Percentiles rank a stretch among this genome's conserved stretches.
These are phyloP conservation scores for Ogataea ramenticola DNA, from an alignment of 805 yeast genomes.

Conservation along the genomic window DNA sequence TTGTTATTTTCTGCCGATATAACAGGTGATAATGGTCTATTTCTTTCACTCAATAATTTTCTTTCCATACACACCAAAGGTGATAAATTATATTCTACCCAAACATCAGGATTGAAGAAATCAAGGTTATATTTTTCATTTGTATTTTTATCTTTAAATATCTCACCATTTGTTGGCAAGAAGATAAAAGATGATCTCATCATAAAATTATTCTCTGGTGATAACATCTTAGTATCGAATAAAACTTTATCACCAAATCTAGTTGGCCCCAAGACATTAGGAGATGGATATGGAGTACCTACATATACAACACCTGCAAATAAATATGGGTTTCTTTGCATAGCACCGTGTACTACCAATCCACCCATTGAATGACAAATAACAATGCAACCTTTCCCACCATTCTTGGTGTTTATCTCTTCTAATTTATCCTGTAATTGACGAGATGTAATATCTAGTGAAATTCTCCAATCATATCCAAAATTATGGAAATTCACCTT, in stretches of 20 bases:
- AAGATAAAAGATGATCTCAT: constrained; percentile 82
- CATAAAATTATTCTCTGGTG: constrained; percentile 77
- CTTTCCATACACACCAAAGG: constrained; percentile 55
- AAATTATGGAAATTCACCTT: constrained; percentile 59
- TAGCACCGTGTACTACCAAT: constrained; percentile 68
- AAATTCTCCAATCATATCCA: constrained; percentile 93
- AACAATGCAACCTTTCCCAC: constrained; percentile 56
- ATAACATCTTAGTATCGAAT: constrained; percentile 63
- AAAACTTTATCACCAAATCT: constrained; percentile 76
- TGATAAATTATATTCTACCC: constrained; percentile 70
- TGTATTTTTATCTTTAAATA: constrained; percentile 59
- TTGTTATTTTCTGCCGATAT: no score
- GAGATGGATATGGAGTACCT: constrained; percentile 80
- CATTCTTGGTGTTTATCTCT: constrained; percentile 34
- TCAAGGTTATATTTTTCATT: constrained; percentile 58
- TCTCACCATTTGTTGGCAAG: constrained; percentile 67
- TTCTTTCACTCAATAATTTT: constrained; percentile 1
- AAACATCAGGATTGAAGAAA: constrained; percentile 70
- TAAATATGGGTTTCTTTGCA: constrained; percentile 59
- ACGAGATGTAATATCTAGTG: constrained; percentile 47
- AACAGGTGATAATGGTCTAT: not conserved
- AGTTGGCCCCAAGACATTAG: constrained; percentile 81
- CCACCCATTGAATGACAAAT: constrained; percentile 97
- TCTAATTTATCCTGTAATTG: constrained; percentile 44
- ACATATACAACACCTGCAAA: constrained; percentile 74